Evolutionary conservation across 2,329 filamentous ascomycete genomes (phyloP).

Genomic region (Parafenestella ontariensis): DNA sequence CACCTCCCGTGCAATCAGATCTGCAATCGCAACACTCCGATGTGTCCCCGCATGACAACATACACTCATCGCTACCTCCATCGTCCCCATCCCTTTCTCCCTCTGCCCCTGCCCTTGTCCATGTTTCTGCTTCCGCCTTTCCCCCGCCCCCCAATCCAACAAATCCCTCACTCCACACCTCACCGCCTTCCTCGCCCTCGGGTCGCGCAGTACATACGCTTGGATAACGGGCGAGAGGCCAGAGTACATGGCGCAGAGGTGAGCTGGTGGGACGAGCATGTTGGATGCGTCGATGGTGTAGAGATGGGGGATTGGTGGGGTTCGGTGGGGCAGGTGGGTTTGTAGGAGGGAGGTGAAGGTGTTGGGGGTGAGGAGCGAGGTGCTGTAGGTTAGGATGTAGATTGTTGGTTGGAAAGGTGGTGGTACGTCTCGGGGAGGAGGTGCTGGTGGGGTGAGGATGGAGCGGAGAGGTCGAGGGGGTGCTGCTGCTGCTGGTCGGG

Average conservation of each 20-base stretch:
- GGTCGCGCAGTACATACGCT: conserved; percentile 27
- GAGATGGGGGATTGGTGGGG: conserved; percentile 21
- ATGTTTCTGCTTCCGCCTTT: neutral
- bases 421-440: neutral
- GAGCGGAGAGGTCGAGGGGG: neutral
- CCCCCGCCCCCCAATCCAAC: conserved; percentile 7
- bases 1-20: conserved; percentile 33
- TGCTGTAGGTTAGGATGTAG: conserved; percentile 34
- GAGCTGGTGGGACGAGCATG: conserved; percentile 17
- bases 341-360: conserved; percentile 13
- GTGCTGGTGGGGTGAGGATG: neutral
- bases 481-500: neutral
- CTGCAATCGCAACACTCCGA: conserved; percentile 41
- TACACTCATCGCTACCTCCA: conserved; percentile 25
- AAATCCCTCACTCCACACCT: conserved; percentile 17
- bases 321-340: conserved; percentile 17
- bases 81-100: neutral
- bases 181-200: conserved; percentile 19
- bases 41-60: conserved; percentile 40
- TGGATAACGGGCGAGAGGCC: conserved; percentile 32
- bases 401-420: conserved; percentile 29
- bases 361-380: conserved; percentile 6
- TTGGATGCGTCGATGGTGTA: conserved; percentile 33
- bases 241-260: conserved; percentile 28
- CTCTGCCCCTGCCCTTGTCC: neutral